phyloP scores from a whole-genome alignment of 2,329 filamentous ascomycete genomes.

The Trichothecium roseum region DNA sequence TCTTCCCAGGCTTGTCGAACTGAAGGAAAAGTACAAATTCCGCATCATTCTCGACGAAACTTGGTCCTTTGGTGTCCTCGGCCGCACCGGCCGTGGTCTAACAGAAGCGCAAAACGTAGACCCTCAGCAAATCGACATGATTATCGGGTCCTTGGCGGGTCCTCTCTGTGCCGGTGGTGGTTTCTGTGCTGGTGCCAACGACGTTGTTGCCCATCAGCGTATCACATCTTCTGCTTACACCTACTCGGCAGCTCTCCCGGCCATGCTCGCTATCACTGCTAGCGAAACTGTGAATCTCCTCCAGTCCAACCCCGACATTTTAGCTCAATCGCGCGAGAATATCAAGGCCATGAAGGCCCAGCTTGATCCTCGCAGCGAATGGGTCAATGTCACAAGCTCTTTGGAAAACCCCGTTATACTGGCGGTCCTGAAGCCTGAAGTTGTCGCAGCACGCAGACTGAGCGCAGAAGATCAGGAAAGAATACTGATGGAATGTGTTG shows the following conservation, averaged over 20 bases:
- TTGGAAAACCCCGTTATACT: conserved; percentile 82
- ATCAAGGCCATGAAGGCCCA: conserved; percentile 77
- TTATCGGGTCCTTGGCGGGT: conserved; percentile 83
- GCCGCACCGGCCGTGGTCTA: conserved; percentile 79
- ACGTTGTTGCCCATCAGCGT: conserved; percentile 93
- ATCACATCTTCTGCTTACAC: conserved; percentile 89
- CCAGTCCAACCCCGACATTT: conserved; percentile 75
- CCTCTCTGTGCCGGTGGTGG: conserved; percentile 87
- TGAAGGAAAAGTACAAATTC: conserved; percentile 97
- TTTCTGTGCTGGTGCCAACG: conserved; percentile 85
- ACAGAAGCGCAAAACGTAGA: conserved; percentile 98
- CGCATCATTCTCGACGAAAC: conserved; percentile 95
- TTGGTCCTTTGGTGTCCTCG: conserved; percentile 92
- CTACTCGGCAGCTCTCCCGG: conserved; percentile 88
- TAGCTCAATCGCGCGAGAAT: conserved; percentile 73
- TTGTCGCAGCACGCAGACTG: conserved; percentile 60
- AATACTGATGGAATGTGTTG: conserved; percentile 82
- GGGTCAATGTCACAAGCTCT: conserved; percentile 73
- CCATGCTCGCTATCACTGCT: conserved; percentile 88
- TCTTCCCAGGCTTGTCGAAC: conserved; percentile 79
- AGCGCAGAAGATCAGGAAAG: conserved; percentile 69
- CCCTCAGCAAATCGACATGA: conserved; percentile 89
- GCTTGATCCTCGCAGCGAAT: conserved; percentile 87
- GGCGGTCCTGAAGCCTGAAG: conserved; percentile 71
- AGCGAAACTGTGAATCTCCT: conserved; percentile 82